Evolutionary conservation across 1,284 basidiomycete genomes (phyloP).

Genomic region (Leucoagaricus sp.): DNA sequence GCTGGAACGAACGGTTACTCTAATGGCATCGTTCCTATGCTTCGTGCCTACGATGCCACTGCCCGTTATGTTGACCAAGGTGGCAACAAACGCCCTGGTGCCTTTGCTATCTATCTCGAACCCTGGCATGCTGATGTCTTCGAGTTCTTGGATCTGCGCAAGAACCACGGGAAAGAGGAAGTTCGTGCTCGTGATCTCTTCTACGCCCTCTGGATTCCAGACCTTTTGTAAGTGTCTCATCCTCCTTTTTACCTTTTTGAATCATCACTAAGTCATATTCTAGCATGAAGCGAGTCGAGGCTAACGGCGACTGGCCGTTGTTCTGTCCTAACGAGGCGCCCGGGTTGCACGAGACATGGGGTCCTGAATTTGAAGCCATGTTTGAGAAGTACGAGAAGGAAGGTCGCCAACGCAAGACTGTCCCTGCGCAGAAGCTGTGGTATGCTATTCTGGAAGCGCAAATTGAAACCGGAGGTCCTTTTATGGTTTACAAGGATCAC

Average conservation of each 20-base stretch:
- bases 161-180: slow-evolving; percentile 99
- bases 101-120: slow-evolving; percentile 97
- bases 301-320: slow-evolving; percentile 89
- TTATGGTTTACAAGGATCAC: slow-evolving; percentile 97
- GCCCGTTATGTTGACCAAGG: slow-evolving; percentile 99
- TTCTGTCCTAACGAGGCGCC: slow-evolving; percentile 99
- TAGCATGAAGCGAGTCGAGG: slow-evolving; percentile 93
- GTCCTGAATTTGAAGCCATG: slow-evolving; percentile 89
- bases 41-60: slow-evolving; percentile 97
- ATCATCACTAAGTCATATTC: slow-evolving; percentile 10
- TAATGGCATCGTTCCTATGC: slow-evolving; percentile 99
- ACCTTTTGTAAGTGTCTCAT: slow-evolving; percentile 81
- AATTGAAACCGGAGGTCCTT: slow-evolving; percentile 97
- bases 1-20: slow-evolving; percentile 97
- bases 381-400: slow-evolving; percentile 93
- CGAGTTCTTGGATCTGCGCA: slow-evolving; percentile 96
- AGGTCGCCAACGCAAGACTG: slow-evolving; percentile 83
- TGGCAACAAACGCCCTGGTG: slow-evolving; percentile 98
- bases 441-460: slow-evolving; percentile 97
- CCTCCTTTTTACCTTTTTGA: background rate
- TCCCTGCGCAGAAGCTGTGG: slow-evolving; percentile 99
- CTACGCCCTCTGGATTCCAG: slow-evolving; percentile 98
- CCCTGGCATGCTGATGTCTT: slow-evolving; percentile 99
- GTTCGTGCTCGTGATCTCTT: slow-evolving; percentile 96
- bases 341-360: slow-evolving; percentile 87